Evolutionary conservation across 192 early-diverging fungal species (phyloP), one percentile per base, ranked within the genome.

Genomic region (Podila verticillata): DNA sequence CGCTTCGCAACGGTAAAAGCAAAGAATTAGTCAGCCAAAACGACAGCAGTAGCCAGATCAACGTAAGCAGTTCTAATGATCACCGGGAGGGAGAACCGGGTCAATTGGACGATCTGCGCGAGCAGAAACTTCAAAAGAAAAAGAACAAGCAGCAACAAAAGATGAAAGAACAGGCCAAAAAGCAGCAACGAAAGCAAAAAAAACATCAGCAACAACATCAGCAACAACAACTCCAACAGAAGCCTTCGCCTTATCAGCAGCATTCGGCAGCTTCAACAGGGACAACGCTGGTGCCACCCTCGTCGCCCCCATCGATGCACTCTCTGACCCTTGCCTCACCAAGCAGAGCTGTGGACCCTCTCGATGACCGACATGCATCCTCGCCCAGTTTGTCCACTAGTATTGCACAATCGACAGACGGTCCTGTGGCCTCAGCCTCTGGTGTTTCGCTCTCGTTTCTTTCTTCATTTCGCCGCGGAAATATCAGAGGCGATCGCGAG

Each of bases 61-160:
- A 12, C n/a, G 34, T 62, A 20, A 29, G 51, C 34, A n/a, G 5
- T 22, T 19, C 24, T 34, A 68, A 22, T 34, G 35, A 57, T 34
- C 35, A 44, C 12, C 26, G 12, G 24, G 29, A 57, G 17, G 32
- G 28, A 59, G 22, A 56, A 31, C 12, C 39, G 4, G 35, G 47
- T 22, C 51, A 29, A 0, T 4, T 73, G 56, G 47, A 48, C 19
- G 74, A 75, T 36, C 68, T 75, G 8, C 61, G 44, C 29, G 74
- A 75, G 32, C 74, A 75, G 20, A 44, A 44, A 44, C 39, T 44
- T 10, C 39, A 44, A 44, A 44, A 44, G 39, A 44, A 44, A 44
- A 44, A 44, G 39, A 44, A 44, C 39, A 75, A 69, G 36, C 66
- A 65, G 12, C 67, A 75, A 24, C 68, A 70, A 35, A 75, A 75